Percentiles rank a stretch among this genome's conserved stretches.
Evolutionary conservation across 495 filamentous ascomycete genomes (phyloP).

Genomic region (Trichoderma reesei): DNA sequence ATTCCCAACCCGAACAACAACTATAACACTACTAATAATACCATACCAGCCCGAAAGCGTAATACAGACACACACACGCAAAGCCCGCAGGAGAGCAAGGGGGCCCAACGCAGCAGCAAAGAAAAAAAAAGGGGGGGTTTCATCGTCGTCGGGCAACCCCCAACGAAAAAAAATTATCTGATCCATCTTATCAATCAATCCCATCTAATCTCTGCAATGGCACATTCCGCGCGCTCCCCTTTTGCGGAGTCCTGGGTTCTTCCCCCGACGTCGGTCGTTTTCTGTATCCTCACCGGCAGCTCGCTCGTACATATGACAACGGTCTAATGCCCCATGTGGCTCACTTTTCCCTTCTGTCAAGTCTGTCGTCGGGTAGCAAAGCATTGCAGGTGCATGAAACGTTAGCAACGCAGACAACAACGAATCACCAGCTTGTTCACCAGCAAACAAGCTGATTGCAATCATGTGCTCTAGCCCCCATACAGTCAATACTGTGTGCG

Average conservation of each 20-base stretch:
- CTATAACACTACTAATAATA: too few relatives aligned
- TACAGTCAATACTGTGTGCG: too few relatives aligned
- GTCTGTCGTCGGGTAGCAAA: not conserved
- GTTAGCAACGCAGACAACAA: too few relatives aligned
- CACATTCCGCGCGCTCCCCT: not conserved
- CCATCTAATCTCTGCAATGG: constrained; percentile 9
- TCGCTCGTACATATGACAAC: not conserved
- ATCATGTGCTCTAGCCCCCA: too few relatives aligned
- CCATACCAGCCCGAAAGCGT: too few relatives aligned
- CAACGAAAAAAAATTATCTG: not conserved
- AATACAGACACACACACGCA: not conserved
- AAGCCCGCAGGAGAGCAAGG: not conserved
- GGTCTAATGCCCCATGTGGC: not conserved
- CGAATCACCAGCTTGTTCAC: too few relatives aligned
- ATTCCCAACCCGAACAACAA: not conserved
- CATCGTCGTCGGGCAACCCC: not conserved
- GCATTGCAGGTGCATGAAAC: too few relatives aligned
- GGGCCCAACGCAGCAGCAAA: not conserved
- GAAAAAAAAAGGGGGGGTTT: not conserved
- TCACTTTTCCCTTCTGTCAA: not conserved
- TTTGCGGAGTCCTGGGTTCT: not conserved
- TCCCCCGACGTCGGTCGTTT: constrained; percentile 1
- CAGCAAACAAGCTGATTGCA: too few relatives aligned
- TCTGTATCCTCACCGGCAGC: not conserved
- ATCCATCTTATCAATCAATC: constrained; percentile 12